Evolutionary conservation across 2,329 filamentous ascomycete species (phyloP).

Genomic region (Thyridium curvatum): DNA sequence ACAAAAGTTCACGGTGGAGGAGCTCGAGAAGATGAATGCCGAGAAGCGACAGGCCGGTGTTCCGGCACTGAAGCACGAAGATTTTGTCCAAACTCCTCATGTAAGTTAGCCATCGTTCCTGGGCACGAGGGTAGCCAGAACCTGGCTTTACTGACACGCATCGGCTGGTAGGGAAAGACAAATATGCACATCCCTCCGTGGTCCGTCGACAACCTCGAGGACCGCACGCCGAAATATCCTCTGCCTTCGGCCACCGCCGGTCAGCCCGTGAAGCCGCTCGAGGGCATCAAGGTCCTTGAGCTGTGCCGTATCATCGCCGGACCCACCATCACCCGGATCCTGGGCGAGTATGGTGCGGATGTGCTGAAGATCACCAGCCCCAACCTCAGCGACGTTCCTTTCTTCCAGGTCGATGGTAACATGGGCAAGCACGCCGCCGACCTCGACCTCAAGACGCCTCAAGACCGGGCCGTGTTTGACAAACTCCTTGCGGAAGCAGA

Average conservation of each 20-base stretch:
- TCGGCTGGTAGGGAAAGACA: constrained; percentile 17
- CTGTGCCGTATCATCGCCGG: constrained; percentile 71
- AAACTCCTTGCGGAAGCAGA: constrained; percentile 55
- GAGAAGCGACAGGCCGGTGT: constrained; percentile 53
- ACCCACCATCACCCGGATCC: constrained; percentile 62
- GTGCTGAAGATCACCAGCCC: constrained; percentile 67
- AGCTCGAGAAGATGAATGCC: constrained; percentile 54
- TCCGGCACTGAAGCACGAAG: constrained; percentile 50
- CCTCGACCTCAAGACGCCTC: constrained; percentile 51
- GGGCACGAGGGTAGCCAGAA: no score
- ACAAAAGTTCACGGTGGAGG: constrained; percentile 42
- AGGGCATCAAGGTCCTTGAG: constrained; percentile 67
- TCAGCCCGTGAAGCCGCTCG: constrained; percentile 26
- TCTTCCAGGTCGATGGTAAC: constrained; percentile 68
- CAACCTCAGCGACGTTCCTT: constrained; percentile 62
- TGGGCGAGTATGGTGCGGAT: constrained; percentile 70
- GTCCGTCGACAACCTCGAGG: constrained; percentile 37
- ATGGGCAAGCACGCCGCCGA: constrained; percentile 63
- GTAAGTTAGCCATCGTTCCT: no score
- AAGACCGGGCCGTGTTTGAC: constrained; percentile 50
- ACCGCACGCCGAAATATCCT: constrained; percentile 37
- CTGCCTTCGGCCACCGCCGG: constrained; percentile 19
- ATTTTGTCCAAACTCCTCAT: constrained; percentile 51
- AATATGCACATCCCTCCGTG: constrained; percentile 36
- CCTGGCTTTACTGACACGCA: no score